These are phyloP conservation scores for Aureobasidium pullulans DNA, from an alignment of 2,329 filamentous ascomycete species.

Conservation along the genomic window DNA sequence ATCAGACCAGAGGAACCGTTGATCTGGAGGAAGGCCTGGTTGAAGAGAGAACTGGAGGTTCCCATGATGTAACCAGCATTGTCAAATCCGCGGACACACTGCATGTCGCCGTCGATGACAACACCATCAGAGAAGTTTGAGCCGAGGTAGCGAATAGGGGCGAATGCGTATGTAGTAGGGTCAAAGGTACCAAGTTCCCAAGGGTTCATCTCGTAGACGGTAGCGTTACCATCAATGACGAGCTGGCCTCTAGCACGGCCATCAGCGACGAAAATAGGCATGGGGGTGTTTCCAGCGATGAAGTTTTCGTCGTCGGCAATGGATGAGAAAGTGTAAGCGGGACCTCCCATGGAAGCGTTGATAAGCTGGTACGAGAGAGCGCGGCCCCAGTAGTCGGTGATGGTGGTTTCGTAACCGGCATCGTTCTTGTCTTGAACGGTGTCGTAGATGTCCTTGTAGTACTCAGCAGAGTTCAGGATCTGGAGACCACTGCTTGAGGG, in stretches of 20 bases:
- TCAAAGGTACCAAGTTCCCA: constrained; percentile 75
- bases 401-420: constrained; percentile 59
- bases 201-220: constrained; percentile 70
- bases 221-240: constrained; percentile 62
- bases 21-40: constrained; percentile 62
- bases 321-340: constrained; percentile 74
- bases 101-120: constrained; percentile 45
- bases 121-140: constrained; percentile 61
- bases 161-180: constrained; percentile 63
- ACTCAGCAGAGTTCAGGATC: constrained; percentile 49
- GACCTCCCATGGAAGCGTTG: constrained; percentile 66
- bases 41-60: constrained; percentile 79
- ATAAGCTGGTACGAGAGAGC: constrained; percentile 81
- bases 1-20: constrained; percentile 40
- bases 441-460: constrained; percentile 54
- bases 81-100: constrained; percentile 73
- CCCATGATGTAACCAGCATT: constrained; percentile 79
- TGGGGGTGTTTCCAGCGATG: constrained; percentile 53
- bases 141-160: constrained; percentile 62
- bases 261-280: constrained; percentile 68
- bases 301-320: constrained; percentile 60
- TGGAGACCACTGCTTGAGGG: constrained; percentile 46
- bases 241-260: constrained; percentile 55
- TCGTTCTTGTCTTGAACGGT: constrained; percentile 55
- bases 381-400: constrained; percentile 85